phyloP scores from a whole-genome alignment of 2,329 filamentous ascomycete genomes.

The Diaporthe destruens region DNA sequence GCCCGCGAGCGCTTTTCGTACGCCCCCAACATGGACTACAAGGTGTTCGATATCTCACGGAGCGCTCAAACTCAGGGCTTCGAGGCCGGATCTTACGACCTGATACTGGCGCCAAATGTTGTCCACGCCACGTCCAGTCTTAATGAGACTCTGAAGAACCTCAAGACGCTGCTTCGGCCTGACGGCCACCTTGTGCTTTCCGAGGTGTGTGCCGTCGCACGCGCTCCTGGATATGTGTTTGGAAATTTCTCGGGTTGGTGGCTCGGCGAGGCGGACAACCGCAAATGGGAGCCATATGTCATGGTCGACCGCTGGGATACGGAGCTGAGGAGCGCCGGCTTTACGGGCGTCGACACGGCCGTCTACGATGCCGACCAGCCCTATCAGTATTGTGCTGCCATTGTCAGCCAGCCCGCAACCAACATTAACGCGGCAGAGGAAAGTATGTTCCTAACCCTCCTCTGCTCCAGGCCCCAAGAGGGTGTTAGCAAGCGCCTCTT shows the following conservation, averaged over 20 bases:
- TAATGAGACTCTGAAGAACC: conserved; percentile 44
- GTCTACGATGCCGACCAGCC: neutral
- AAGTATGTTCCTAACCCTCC: too few species aligned
- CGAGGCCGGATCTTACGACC: conserved; percentile 46
- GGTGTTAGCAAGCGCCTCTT: too few species aligned
- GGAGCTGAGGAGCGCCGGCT: neutral
- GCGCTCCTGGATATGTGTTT: conserved; percentile 24
- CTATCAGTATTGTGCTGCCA: neutral
- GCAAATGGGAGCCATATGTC: neutral
- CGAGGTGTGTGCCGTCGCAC: conserved; percentile 1
- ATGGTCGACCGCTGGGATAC: neutral
- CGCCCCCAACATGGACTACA: conserved; percentile 12
- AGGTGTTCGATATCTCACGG: conserved; percentile 48
- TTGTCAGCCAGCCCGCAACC: neutral
- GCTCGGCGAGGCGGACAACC: conserved; percentile 18
- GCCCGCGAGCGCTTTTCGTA: conserved; percentile 1
- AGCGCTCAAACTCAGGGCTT: conserved; percentile 49
- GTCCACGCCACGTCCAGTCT: conserved; percentile 48
- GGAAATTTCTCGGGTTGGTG: conserved; percentile 16
- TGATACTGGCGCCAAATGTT: conserved; percentile 50
- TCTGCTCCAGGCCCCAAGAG: too few species aligned
- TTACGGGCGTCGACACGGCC: neutral
- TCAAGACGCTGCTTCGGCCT: conserved; percentile 48
- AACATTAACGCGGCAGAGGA: neutral
- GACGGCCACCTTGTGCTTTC: conserved; percentile 47